Percentiles rank a stretch among this genome's conserved stretches.
These are phyloP conservation scores for Plasmodium adleri DNA, from an alignment of 169 alveolate genomes.

Conservation along the genomic window DNA sequence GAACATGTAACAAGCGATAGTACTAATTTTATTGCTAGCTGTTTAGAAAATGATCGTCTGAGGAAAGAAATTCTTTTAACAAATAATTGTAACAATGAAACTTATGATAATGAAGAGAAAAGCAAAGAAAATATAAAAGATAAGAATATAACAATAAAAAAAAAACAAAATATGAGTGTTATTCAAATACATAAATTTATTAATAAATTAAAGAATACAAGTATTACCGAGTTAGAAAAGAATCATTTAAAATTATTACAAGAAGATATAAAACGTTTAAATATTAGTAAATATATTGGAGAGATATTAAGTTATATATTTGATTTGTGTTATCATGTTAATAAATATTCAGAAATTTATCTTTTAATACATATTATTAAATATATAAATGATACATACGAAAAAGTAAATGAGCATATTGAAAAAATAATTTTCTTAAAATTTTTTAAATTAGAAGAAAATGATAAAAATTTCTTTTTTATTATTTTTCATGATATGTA, in stretches of 20 bases:
- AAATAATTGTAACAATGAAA: too few relatives aligned
- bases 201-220: slow-evolving; percentile 52
- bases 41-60: slow-evolving; percentile 42
- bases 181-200: slow-evolving; percentile 70
- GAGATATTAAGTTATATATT: slow-evolving; percentile 45
- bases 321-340: slow-evolving; percentile 26
- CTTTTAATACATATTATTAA: slow-evolving; percentile 26
- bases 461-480: slow-evolving; percentile 56
- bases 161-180: slow-evolving; percentile 43
- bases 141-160: background rate
- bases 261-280: slow-evolving; percentile 53
- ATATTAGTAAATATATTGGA: slow-evolving; percentile 51
- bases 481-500: slow-evolving; percentile 48
- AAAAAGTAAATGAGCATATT: slow-evolving; percentile 28
- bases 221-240: slow-evolving; percentile 25
- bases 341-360: slow-evolving; percentile 49
- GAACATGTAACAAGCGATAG: too few relatives aligned
- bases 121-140: background rate
- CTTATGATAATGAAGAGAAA: too few relatives aligned
- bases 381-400: slow-evolving; percentile 22
- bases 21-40: background rate
- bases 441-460: slow-evolving; percentile 56
- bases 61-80: background rate
- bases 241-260: slow-evolving; percentile 18
- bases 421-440: slow-evolving; percentile 23